phyloP scores from a whole-genome alignment of 1,284 basidiomycete genomes.

The Dichomitus squalens region DNA sequence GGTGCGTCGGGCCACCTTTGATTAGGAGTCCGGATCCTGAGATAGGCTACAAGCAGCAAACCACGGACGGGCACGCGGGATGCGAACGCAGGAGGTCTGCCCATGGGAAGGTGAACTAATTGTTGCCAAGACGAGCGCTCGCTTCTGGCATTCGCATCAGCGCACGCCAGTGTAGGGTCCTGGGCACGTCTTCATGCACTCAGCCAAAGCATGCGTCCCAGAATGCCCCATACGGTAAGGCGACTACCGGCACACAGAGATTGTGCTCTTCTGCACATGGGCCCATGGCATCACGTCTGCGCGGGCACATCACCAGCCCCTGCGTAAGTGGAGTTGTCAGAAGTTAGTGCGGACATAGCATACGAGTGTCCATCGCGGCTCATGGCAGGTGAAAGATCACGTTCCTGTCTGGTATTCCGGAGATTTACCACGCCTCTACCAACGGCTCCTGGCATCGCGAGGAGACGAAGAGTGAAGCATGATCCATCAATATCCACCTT shows the following conservation, averaged over 20 bases:
- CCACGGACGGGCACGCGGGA: slow-evolving; percentile 2
- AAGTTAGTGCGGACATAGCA: slow-evolving; percentile 1
- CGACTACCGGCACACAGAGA: not conserved
- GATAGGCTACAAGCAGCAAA: slow-evolving; percentile 6
- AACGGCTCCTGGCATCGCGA: not conserved
- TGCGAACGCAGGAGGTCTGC: not conserved
- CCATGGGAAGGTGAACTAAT: slow-evolving; percentile 1
- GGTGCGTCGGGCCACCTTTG: not conserved
- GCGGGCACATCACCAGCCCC: not conserved
- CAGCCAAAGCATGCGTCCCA: not conserved
- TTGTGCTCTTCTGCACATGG: slow-evolving; percentile 1
- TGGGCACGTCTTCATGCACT: not conserved
- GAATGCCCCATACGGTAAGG: not conserved
- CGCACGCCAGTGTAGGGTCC: not conserved
- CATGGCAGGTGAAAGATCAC: not conserved
- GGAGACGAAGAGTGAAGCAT: not conserved
- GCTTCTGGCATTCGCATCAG: slow-evolving; percentile 5
- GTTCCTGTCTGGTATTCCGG: too few species aligned
- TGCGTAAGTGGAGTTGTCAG: not conserved
- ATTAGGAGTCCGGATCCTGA: not conserved
- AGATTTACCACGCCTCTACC: not conserved
- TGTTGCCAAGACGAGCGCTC: not conserved
- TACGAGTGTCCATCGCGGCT: not conserved
- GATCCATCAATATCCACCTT: not conserved
- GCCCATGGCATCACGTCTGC: not conserved